Evolutionary conservation across 805 yeast genomes (phyloP).

Genomic region (Barnettozyma pratensis): DNA sequence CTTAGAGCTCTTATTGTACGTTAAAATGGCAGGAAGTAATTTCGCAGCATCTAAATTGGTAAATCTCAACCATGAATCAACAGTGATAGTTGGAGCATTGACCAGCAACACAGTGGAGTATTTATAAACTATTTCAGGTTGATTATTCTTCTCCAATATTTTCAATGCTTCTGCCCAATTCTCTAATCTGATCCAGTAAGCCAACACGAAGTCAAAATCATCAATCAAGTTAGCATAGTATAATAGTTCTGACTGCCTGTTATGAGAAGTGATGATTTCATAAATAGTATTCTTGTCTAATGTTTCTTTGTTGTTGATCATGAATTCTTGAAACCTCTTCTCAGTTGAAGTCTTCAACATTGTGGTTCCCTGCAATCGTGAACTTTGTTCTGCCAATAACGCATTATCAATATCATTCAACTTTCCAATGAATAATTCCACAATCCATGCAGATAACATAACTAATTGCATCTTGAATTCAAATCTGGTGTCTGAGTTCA

Average conservation of each 20-base stretch:
- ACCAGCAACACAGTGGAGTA: slow-evolving; percentile 65
- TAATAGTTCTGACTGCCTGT: slow-evolving; percentile 58
- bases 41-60: slow-evolving; percentile 50
- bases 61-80: slow-evolving; percentile 72
- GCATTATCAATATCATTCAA: slow-evolving; percentile 30
- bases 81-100: slow-evolving; percentile 64
- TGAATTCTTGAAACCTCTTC: slow-evolving; percentile 41
- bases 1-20: slow-evolving; percentile 50
- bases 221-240: slow-evolving; percentile 61
- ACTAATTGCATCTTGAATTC: slow-evolving; percentile 27
- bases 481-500: slow-evolving; percentile 24
- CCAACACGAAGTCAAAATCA: slow-evolving; percentile 65
- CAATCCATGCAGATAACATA: slow-evolving; percentile 32
- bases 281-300: slow-evolving; percentile 68
- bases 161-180: slow-evolving; percentile 72
- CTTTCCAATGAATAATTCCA: slow-evolving; percentile 30
- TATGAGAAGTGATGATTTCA: slow-evolving; percentile 64
- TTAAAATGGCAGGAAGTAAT: slow-evolving; percentile 70
- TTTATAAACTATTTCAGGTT: slow-evolving; percentile 49
- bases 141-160: slow-evolving; percentile 44
- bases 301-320: slow-evolving; percentile 39
- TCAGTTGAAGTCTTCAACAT: slow-evolving; percentile 23
- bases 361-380: slow-evolving; percentile 20
- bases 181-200: slow-evolving; percentile 62
- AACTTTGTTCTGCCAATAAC: slow-evolving; percentile 24